Base-by-base conservation (phyloP, 1,284 basidiomycete species). In the Cryptococcus sp. region DNA sequence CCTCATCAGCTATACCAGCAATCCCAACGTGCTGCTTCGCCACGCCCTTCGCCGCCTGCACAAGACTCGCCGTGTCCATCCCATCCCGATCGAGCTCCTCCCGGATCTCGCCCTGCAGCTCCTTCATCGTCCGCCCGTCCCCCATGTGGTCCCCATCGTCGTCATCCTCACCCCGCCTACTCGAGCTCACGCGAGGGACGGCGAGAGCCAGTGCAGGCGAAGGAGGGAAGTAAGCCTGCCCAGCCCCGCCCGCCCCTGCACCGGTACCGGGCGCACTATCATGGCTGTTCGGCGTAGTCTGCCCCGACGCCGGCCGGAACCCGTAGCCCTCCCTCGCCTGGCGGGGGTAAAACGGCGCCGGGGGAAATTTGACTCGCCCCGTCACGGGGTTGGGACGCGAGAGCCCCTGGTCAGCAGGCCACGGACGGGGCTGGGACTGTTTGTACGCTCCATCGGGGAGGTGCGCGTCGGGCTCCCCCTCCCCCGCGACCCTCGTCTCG, bases 301-400 rank as follows among this genome's bases (percentile, higher is more conserved):
- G 72, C 3, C 86, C 87, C 24, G 87, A 88, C 42, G 81, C 72
- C 8, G 83, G 79, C 23, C 87, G 83, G 77, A 91, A 91, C 56
- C 88, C 89, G 76, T 90, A 90, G 52, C 87, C 88, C 55, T 91
- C 89, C 55, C 81, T 82, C 18, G 63, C 61, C 37, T 59, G 58
- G 37, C 60, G 40, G 20, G 56, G 16, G 24, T 58, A 54, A 18
- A 44, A 23, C 4, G 60, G 60, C 7, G 45, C 42, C 23, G 54
- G 46, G 37, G 51, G 51, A 44, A 60, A 60, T 18, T 35, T 50
- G 7, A 50, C 46, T 18, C 59, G 24, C 16, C 55, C 56, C 3
- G 59, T 57, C 16, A 44, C 20, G 8, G 55, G 53, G 35, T 55
- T 55, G 8, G 59, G 53, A 18, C 42, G 53, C 36, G 52, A 47